A percentile compares a stretch with the other conserved stretches of the same genome.
These are phyloP conservation scores for Symbiodinium natans DNA, from an alignment of 73 alveolate species.

Conservation along the genomic window DNA sequence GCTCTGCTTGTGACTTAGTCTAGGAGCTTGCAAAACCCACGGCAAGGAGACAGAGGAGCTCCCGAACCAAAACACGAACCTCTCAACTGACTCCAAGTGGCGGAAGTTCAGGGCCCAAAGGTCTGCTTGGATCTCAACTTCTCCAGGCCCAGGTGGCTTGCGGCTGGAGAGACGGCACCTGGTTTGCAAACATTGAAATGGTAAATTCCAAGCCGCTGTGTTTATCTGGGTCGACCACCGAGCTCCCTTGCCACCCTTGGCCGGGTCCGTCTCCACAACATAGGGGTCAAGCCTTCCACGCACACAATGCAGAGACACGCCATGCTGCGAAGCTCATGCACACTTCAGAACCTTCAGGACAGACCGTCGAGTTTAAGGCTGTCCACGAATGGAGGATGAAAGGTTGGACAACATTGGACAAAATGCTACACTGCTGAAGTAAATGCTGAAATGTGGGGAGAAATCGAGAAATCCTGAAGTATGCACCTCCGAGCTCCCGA, in stretches of 20 bases:
- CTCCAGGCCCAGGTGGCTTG: slow-evolving; percentile 19
- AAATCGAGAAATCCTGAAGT: no score
- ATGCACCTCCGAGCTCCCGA: no score
- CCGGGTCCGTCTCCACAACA: slow-evolving; percentile 61
- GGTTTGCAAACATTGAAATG: background rate
- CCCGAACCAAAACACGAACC: background rate
- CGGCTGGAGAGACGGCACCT: slow-evolving; percentile 73
- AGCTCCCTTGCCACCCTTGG: slow-evolving; percentile 72
- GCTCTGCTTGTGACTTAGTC: no score
- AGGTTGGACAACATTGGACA: no score
- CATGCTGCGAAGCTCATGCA: no score
- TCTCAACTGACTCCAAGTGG: background rate
- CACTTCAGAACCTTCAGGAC: no score
- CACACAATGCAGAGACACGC: background rate
- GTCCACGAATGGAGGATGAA: no score
- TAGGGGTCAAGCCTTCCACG: slow-evolving; percentile 1
- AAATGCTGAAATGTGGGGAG: no score
- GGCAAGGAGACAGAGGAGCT: background rate
- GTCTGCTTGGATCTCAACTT: slow-evolving; percentile 70
- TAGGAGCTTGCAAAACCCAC: background rate
- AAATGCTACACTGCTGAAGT: no score
- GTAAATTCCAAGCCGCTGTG: no score
- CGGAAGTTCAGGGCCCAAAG: slow-evolving; percentile 93
- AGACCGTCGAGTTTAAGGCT: no score
- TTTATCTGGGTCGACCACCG: background rate